Base-by-base conservation (phyloP, 805 yeast genomes). In the Wickerhamiella brachini region DNA sequence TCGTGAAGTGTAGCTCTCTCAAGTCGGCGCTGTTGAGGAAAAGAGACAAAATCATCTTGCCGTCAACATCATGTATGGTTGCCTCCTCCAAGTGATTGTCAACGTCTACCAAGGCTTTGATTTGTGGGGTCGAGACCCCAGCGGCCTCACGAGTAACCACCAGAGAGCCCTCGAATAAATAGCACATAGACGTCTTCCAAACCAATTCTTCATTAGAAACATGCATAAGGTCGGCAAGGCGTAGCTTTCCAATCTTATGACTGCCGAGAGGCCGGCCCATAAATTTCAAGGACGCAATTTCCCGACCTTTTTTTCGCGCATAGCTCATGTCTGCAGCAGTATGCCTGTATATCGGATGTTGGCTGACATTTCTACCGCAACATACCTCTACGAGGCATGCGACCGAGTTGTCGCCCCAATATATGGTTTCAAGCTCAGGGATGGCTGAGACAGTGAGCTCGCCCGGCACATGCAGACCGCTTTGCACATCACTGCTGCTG, bases 271-370 rank as follows among this genome's bases (percentile, higher is more conserved):
- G 20, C 26, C 24, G 44, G 9, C 31, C 37, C 13, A 39, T 29
- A 21, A 42, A 47, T 15, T 38, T 9, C 21, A 51, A 45, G 1
- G 13, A 6, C 1, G 24, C 46, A 29, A 54, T 23, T 22, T 47
- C 22, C 6, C 45, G 18, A 1, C 34, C 44, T n/a, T 26, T 22
- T 17, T 18, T 18, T 1, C 47, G 41, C 1, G 42, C 49, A 12
- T 24, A 23, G 18, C 37, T 37, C 3, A 54, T 39, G 29, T 54
- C 56, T 23, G 48, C 48, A 3, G 53, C 49, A 3, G 51, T 23
- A 5, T 34, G n/a, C 13, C 54, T 49, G 34, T 49, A 53, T 20
- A 13, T n/a, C 2, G 22, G 22, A 12, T 17, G 31, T 21, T 9
- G 26, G n/a, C 13, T 21, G 38, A n/a, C n/a, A 7, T 4, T 20